A percentile compares a stretch with the other conserved stretches of the same genome.
Conservation (phyloP, 768 basidiomycete genomes). For the Russula brevipes region DNA sequence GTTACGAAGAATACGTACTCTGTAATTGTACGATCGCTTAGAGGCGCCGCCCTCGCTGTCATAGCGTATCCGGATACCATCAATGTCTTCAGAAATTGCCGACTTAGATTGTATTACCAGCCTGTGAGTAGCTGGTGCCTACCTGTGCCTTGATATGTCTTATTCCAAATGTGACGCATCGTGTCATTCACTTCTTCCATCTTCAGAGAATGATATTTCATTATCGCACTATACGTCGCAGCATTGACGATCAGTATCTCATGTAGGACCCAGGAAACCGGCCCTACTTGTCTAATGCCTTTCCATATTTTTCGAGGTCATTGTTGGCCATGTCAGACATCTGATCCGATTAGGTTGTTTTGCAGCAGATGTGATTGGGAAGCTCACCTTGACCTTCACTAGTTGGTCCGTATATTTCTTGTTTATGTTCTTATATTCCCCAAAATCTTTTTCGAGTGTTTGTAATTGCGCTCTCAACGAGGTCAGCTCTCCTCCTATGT, state of each 20-base stretch:
- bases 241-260: slow-evolving; percentile 7
- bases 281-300: slow-evolving; percentile 90
- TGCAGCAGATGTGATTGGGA: neutral
- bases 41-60: slow-evolving; percentile 89
- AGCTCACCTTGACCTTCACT: slow-evolving; percentile 83
- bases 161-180: slow-evolving; percentile 96
- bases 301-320: slow-evolving; percentile 95
- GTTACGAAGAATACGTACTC: slow-evolving; percentile 46
- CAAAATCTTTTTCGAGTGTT: slow-evolving; percentile 62
- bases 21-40: slow-evolving; percentile 93
- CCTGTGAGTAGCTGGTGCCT: slow-evolving; percentile 23
- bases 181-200: slow-evolving; percentile 99
- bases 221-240: slow-evolving; percentile 70
- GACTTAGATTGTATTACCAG: neutral
- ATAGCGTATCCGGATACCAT: slow-evolving; percentile 91
- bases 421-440: slow-evolving; percentile 82
- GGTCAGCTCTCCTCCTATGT: slow-evolving; percentile 76
- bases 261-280: neutral
- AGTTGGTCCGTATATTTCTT: slow-evolving; percentile 86
- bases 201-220: slow-evolving; percentile 95
- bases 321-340: slow-evolving; percentile 97
- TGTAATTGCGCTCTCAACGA: slow-evolving; percentile 64
- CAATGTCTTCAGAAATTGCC: slow-evolving; percentile 65
- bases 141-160: slow-evolving; percentile 99
- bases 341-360: slow-evolving; percentile 37